A percentile compares a stretch with the other conserved stretches of the same genome.
Conservation (phyloP, 257 asterid genomes). For the Solanum rostratum region DNA sequence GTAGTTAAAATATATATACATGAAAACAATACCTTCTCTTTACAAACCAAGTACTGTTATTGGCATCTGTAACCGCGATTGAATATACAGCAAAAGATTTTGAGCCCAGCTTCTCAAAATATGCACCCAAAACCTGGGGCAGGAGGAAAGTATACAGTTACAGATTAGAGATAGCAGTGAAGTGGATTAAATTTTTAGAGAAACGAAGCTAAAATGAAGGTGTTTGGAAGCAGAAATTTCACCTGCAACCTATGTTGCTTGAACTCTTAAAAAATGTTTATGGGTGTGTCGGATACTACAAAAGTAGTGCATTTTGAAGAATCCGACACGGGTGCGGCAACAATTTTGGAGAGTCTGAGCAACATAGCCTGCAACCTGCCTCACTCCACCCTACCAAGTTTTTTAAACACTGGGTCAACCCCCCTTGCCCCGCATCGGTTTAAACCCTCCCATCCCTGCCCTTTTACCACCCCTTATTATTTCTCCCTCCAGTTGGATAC, state of each 20-base stretch:
- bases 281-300: too few species aligned
- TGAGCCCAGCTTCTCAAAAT: slow-evolving; percentile 87
- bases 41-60: slow-evolving; percentile 76
- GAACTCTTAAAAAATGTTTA: too few species aligned
- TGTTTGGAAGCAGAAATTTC: not conserved
- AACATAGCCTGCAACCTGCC: not conserved
- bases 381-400: not conserved
- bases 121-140: slow-evolving; percentile 86
- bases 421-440: not conserved
- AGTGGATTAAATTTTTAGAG: not conserved
- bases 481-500: not conserved
- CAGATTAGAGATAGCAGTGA: not conserved
- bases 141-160: not conserved
- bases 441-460: not conserved
- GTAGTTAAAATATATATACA: slow-evolving; percentile 7
- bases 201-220: not conserved
- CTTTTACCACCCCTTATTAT: not conserved
- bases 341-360: too few species aligned
- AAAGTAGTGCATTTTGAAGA: too few species aligned
- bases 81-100: slow-evolving; percentile 94
- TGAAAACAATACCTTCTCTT: slow-evolving; percentile 62
- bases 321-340: too few species aligned
- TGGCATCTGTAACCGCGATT: slow-evolving; percentile 78
- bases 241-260: not conserved
- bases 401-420: not conserved